Percentiles rank a stretch among this genome's conserved stretches.
Evolutionary conservation across 2,329 filamentous ascomycete genomes (phyloP).

Genomic region (Microdochium nivale): DNA sequence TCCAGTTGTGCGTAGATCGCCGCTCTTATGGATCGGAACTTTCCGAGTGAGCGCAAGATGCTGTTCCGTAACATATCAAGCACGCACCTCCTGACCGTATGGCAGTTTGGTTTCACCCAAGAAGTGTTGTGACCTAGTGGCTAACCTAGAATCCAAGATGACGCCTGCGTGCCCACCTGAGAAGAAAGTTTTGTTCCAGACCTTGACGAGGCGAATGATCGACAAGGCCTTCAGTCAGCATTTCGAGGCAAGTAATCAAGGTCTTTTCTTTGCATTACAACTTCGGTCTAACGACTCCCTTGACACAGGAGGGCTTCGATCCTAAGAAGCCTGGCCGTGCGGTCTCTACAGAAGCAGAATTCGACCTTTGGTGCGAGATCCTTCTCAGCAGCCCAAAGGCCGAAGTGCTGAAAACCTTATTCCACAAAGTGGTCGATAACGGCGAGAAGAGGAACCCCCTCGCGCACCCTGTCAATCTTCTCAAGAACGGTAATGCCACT

Average conservation of each 20-base stretch:
- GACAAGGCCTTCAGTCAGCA: not conserved
- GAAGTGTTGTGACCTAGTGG: not conserved
- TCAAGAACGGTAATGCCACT: not conserved
- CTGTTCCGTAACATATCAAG: conserved; percentile 48
- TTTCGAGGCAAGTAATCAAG: not conserved
- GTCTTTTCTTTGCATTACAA: not conserved
- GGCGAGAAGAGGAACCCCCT: not conserved
- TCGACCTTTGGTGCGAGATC: not conserved
- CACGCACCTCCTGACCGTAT: conserved; percentile 44
- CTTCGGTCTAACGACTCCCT: not conserved
- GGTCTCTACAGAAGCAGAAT: not conserved
- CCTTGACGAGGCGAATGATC: not conserved
- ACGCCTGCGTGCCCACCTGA: not conserved
- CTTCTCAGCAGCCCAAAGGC: not conserved
- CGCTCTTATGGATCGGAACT: conserved; percentile 41
- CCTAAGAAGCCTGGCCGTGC: not conserved
- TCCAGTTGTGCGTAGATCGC: conserved; percentile 34
- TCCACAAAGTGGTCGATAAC: not conserved
- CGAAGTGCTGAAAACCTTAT: not conserved
- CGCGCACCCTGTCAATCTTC: not conserved
- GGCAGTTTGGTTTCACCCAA: conserved; percentile 5
- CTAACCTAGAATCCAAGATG: not conserved
- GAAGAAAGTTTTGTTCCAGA: not conserved
- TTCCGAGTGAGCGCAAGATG: conserved; percentile 36
- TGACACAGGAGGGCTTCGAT: not conserved